phyloP scores from a whole-genome alignment of 2,329 filamentous ascomycete species.

The Paraphoma chrysanthemicola region DNA sequence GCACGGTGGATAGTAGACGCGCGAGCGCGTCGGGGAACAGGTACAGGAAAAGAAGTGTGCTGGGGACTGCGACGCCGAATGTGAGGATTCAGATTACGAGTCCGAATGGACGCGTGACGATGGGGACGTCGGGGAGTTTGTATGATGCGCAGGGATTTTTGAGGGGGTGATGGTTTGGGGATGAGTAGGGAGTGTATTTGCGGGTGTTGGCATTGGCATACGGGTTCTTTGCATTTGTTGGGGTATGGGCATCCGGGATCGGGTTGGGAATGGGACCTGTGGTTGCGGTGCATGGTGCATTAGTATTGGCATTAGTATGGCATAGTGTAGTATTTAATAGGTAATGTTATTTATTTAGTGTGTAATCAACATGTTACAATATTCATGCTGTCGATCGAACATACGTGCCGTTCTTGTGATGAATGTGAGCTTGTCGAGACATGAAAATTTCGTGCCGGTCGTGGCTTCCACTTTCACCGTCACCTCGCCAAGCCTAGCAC shows the following conservation, averaged over 20 bases:
- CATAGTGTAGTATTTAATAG: neutral
- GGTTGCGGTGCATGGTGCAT: no score
- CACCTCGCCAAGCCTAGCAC: no score
- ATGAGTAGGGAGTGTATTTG: neutral
- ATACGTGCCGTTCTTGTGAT: no score
- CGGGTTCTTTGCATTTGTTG: no score
- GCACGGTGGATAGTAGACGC: neutral
- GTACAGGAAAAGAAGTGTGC: constrained; percentile 26
- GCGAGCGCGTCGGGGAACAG: constrained; percentile 1
- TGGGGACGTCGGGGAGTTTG: constrained; percentile 38
- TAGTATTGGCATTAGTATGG: neutral
- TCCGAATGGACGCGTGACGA: constrained; percentile 7
- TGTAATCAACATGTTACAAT: no score
- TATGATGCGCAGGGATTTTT: constrained; percentile 45
- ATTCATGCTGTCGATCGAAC: no score
- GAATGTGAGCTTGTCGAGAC: no score
- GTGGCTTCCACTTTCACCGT: no score
- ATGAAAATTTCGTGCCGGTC: no score
- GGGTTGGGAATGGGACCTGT: no score
- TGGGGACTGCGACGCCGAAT: constrained; percentile 31
- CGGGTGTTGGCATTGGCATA: neutral
- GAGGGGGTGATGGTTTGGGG: constrained; percentile 6
- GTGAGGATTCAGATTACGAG: constrained; percentile 28
- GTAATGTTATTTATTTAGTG: neutral
- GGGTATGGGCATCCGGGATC: no score